Evolutionary conservation across 768 basidiomycete species (phyloP), one percentile per base, ranked within the genome.

Genomic region (Pulveroboletus sp.): DNA sequence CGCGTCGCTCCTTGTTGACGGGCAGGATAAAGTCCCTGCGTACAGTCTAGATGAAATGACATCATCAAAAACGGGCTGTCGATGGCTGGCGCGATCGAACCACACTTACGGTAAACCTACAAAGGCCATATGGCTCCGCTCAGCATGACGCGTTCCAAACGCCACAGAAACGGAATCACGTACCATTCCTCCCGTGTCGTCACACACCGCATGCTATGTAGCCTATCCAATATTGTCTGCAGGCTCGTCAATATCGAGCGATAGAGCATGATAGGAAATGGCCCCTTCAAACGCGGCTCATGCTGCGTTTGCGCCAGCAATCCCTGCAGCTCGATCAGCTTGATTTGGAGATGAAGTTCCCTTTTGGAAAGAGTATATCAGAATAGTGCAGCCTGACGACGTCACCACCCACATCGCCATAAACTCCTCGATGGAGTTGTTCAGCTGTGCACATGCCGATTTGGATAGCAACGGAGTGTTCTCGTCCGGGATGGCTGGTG

Each of bases 161-260:
- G 33, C n/a, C 21, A 36, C 27, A 25, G 16, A 35, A 51, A 20
- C 7, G 29, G 24, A 40, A 35, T 31, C 13, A 65, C 80, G 46
- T 43, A 88, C 94, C 94, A 97, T 73, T 95, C 93, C 66, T 95
- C 90, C 34, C 91, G 78, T 0, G 92, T 93, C 6, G 90, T 97
- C n/a, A 97, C 94, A 64, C 92, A 94, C 24, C 94, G 81, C 88
- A 98, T 97, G 56, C 90, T 90, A 65, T 98, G 97, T 48, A 99
- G 69, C 62, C 80, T 85, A 60, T 94, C 93, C 52, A 95, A 69
- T 27, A 94, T 92, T 1, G 82, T 83, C 65, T 95, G 91, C 53
- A 93, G 60, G 58, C 88, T 87, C 2, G 82, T 85, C 68, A 93
- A 71, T 53, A 93, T 82, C 7, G 85, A 82, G 12, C 90, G 84